phyloP scores from a whole-genome alignment of 2,329 filamentous ascomycete genomes.

The Chaetomium globosum region DNA sequence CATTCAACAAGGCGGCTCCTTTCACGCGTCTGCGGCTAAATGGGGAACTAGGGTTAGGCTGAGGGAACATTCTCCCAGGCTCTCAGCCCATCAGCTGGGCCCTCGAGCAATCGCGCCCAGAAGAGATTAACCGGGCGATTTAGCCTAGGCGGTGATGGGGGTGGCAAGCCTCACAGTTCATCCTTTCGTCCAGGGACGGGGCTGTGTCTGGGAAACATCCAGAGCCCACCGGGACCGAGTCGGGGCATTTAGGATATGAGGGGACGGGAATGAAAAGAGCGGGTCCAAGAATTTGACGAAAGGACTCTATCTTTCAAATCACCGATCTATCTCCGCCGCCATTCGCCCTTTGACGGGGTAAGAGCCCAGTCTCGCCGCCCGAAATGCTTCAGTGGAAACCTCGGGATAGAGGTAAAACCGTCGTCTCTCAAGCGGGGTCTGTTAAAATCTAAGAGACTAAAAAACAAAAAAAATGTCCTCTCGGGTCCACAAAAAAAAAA shows the following conservation, averaged over 20 bases:
- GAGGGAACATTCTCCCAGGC: not conserved
- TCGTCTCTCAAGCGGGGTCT: no score
- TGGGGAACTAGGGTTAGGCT: not conserved
- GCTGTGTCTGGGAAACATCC: not conserved
- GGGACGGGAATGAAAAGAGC: slow-evolving; percentile 9
- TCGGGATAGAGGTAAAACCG: no score
- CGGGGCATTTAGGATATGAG: not conserved
- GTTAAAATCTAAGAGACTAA: no score
- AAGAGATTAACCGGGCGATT: slow-evolving; percentile 29
- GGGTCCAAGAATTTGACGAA: slow-evolving; percentile 7
- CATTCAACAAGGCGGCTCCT: not conserved
- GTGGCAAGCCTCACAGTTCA: slow-evolving; percentile 8
- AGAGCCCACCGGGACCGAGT: not conserved
- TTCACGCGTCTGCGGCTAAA: slow-evolving; percentile 12
- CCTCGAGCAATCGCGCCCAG: not conserved
- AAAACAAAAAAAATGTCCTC: no score
- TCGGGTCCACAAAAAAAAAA: no score
- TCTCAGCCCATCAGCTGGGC: slow-evolving; percentile 16
- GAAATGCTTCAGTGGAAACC: no score
- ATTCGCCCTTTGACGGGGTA: no score
- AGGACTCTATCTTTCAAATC: no score
- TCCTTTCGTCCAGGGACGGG: not conserved
- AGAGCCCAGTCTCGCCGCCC: no score
- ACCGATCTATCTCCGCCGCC: no score
- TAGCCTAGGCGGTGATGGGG: slow-evolving; percentile 28